Conservation (phyloP, 345 rosid genomes). For the Clarkia xantiana region DNA sequence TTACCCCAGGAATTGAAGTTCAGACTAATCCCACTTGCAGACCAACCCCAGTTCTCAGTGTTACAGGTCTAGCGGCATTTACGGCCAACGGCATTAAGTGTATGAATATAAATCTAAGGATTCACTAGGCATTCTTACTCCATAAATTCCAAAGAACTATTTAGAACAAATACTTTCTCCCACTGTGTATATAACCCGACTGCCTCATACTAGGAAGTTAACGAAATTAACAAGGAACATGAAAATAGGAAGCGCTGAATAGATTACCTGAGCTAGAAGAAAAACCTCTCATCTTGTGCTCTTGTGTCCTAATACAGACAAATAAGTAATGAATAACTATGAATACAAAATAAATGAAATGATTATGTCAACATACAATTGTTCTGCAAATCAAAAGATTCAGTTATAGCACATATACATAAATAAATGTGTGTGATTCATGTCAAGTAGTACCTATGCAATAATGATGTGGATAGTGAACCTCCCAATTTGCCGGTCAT, state of each 20-base stretch:
- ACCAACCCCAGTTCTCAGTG: too few relatives aligned
- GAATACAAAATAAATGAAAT: slow-evolving; percentile 1
- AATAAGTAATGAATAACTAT: slow-evolving; percentile 3
- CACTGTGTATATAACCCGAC: not conserved
- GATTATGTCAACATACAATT: not conserved
- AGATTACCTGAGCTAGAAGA: slow-evolving; percentile 61
- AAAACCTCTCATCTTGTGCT: slow-evolving; percentile 41
- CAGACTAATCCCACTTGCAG: too few relatives aligned
- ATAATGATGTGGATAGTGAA: slow-evolving; percentile 18
- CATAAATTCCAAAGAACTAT: not conserved
- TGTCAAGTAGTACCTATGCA: slow-evolving; percentile 20
- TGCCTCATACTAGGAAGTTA: not conserved
- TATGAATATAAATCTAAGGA: not conserved
- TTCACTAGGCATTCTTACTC: not conserved
- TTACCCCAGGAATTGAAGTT: too few relatives aligned
- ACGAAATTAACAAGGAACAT: not conserved
- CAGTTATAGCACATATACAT: not conserved
- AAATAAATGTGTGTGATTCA: slow-evolving; percentile 10
- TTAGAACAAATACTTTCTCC: not conserved
- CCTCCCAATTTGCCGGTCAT: slow-evolving; percentile 20
- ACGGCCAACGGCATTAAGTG: not conserved
- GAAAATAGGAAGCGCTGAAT: not conserved
- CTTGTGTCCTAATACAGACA: slow-evolving; percentile 32
- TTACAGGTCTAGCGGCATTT: too few relatives aligned
- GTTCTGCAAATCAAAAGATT: not conserved